Percentiles rank a stretch among this genome's conserved stretches.
Evolutionary conservation across 1,284 basidiomycete genomes (phyloP).

Genomic region (Microbotryum saponariae): DNA sequence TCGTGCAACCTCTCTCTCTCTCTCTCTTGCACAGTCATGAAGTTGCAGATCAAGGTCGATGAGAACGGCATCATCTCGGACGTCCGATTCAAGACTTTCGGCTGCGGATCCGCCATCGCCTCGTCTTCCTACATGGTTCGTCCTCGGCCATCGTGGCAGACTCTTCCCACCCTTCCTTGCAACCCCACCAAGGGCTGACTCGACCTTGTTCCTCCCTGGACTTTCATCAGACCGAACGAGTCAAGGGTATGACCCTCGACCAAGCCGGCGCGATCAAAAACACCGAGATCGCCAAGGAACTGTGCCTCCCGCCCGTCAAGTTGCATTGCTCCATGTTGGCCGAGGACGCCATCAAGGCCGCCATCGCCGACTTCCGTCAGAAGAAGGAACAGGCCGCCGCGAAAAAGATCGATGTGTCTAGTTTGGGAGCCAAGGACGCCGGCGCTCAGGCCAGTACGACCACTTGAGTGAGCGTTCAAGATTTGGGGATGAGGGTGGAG

Average conservation of each 20-base stretch:
- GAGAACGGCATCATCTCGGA: constrained; percentile 89
- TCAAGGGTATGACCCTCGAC: constrained; percentile 88
- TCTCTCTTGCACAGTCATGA: constrained; percentile 71
- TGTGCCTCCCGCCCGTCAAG: constrained; percentile 93
- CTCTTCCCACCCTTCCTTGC: background rate
- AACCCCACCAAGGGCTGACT: constrained; percentile 14
- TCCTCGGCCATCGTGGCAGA: too few species aligned
- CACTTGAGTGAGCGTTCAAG: too few species aligned
- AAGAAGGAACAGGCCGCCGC: too few species aligned
- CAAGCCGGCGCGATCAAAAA: constrained; percentile 96
- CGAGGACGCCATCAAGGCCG: constrained; percentile 81
- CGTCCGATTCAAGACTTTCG: constrained; percentile 98
- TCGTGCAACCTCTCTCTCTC: too few species aligned
- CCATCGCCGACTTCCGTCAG: constrained; percentile 69
- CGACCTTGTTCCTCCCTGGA: constrained; percentile 40
- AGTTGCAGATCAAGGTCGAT: constrained; percentile 95
- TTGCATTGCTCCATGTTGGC: constrained; percentile 63
- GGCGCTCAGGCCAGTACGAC: too few species aligned
- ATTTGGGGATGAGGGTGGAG: too few species aligned
- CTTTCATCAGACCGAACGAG: constrained; percentile 64
- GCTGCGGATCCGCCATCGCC: constrained; percentile 94
- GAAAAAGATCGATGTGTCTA: too few species aligned
- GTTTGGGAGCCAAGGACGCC: too few species aligned
- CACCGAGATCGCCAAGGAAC: constrained; percentile 96
- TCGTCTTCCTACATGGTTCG: constrained; percentile 78